These are phyloP conservation scores for Cicer judaicum DNA, from an alignment of 306 rosid genomes.

Conservation along the genomic window DNA sequence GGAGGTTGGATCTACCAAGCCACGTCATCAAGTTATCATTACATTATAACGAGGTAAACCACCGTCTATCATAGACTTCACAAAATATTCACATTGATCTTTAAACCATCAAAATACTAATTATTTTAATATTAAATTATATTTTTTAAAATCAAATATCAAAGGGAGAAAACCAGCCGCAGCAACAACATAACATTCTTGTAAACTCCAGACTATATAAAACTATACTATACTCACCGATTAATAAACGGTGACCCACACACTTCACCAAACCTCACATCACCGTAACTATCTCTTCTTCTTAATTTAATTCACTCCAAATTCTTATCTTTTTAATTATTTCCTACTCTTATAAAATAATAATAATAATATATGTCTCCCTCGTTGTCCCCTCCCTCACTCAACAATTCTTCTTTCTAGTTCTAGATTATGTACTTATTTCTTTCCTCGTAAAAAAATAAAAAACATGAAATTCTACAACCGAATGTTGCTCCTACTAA, in stretches of 20 bases:
- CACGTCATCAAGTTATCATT: too few relatives aligned
- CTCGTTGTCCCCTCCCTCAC: too few relatives aligned
- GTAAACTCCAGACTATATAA: slow-evolving; percentile 35
- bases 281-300: background rate
- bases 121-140: too few relatives aligned
- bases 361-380: background rate
- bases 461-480: slow-evolving; percentile 43
- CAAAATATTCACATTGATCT: too few relatives aligned
- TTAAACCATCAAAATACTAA: too few relatives aligned
- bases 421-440: too few relatives aligned
- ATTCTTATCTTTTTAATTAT: background rate
- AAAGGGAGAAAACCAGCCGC: too few relatives aligned
- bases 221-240: background rate
- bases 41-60: too few relatives aligned
- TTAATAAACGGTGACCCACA: slow-evolving; percentile 41
- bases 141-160: too few relatives aligned
- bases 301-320: background rate
- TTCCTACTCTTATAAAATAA: background rate
- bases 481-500: slow-evolving; percentile 47
- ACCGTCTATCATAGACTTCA: too few relatives aligned
- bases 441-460: background rate
- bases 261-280: background rate
- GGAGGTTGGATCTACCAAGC: too few relatives aligned
- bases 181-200: background rate
- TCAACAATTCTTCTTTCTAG: background rate